Percentiles rank a stretch among this genome's conserved stretches.
Conservation (phyloP, 2,329 filamentous ascomycete genomes). For the Colletotrichum navitas region DNA sequence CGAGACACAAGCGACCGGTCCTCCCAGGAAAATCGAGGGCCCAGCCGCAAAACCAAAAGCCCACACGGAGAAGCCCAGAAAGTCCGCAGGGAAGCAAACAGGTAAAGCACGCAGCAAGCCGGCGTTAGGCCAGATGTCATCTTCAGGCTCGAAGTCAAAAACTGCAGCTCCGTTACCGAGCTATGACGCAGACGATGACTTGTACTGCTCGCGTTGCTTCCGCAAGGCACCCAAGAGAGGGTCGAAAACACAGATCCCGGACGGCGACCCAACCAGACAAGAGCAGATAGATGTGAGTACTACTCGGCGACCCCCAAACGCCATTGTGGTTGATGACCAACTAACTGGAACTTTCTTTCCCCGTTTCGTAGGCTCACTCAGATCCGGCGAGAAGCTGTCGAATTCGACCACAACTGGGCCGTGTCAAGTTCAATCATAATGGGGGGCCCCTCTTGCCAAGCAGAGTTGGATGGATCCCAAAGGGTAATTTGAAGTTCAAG, state of each 20-base stretch:
- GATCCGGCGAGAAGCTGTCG: constrained; percentile 39
- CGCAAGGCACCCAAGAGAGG: constrained; percentile 32
- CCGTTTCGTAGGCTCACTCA: constrained; percentile 33
- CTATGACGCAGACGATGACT: constrained; percentile 47
- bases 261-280: constrained; percentile 24
- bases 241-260: neutral
- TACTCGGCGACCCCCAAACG: neutral
- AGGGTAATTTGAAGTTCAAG: constrained; percentile 41
- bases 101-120: constrained; percentile 2
- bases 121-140: neutral
- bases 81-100: neutral
- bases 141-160: neutral
- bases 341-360: neutral
- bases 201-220: constrained; percentile 50
- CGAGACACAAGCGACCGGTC: neutral
- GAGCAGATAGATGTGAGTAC: constrained; percentile 36
- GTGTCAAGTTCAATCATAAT: neutral
- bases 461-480: constrained; percentile 50
- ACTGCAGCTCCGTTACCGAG: neutral
- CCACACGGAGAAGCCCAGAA: neutral
- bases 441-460: constrained; percentile 47
- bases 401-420: constrained; percentile 20
- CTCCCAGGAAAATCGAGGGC: neutral
- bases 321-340: neutral
- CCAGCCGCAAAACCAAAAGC: neutral